phyloP scores from a whole-genome alignment of 2,329 filamentous ascomycete genomes.

The Phialophora macrospora region DNA sequence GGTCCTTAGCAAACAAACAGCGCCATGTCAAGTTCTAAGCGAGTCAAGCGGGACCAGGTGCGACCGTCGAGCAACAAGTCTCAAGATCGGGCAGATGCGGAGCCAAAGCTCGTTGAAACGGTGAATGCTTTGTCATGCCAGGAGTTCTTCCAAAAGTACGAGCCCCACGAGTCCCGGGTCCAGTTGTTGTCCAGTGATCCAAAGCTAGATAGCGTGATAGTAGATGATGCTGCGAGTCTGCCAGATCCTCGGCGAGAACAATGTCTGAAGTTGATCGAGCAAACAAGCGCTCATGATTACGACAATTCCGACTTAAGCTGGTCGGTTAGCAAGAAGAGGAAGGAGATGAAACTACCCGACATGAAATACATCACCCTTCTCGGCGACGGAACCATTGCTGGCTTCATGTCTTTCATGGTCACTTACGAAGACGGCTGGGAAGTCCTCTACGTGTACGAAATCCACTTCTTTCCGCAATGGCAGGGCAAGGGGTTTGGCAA shows the following conservation, averaged over 20 bases:
- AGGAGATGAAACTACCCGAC: slow-evolving; percentile 63
- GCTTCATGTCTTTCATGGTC: slow-evolving; percentile 61
- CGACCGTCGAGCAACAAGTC: neutral
- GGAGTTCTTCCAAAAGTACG: slow-evolving; percentile 48
- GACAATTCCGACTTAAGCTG: slow-evolving; percentile 59
- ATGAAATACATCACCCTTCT: slow-evolving; percentile 63
- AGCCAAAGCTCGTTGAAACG: slow-evolving; percentile 46
- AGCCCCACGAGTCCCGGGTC: slow-evolving; percentile 36
- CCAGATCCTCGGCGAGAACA: slow-evolving; percentile 39
- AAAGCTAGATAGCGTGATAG: neutral
- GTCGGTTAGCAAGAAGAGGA: slow-evolving; percentile 58
- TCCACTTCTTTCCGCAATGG: slow-evolving; percentile 56
- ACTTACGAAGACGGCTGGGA: slow-evolving; percentile 61
- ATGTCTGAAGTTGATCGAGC: slow-evolving; percentile 60
- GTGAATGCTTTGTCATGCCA: slow-evolving; percentile 49
- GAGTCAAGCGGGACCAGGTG: neutral
- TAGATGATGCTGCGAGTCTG: neutral
- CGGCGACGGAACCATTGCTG: slow-evolving; percentile 39
- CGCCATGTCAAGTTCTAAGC: slow-evolving; percentile 3
- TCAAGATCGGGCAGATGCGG: slow-evolving; percentile 10
- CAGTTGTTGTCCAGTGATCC: slow-evolving; percentile 28
- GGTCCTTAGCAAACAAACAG: neutral
- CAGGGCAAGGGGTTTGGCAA: slow-evolving; percentile 59
- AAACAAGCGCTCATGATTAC: slow-evolving; percentile 61
- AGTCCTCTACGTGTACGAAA: slow-evolving; percentile 68